These are phyloP conservation scores for Paraconiothyrium sp. DNA, from an alignment of 2,329 filamentous ascomycete genomes.

Conservation along the genomic window DNA sequence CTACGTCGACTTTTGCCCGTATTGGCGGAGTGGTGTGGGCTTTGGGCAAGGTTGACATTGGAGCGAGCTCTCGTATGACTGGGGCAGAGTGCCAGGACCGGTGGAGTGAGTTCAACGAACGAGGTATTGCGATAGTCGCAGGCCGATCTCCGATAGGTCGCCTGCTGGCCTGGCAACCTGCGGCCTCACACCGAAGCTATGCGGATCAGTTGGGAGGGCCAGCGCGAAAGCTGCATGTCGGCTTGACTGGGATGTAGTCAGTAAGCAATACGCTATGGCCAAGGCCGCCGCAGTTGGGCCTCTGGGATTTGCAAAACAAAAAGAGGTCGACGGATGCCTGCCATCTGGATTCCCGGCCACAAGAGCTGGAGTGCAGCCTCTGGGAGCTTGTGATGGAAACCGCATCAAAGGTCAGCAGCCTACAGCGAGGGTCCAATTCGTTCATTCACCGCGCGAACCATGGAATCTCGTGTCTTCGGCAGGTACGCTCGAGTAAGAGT, in stretches of 20 bases:
- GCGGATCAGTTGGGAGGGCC: slow-evolving; percentile 8
- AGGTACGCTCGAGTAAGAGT: neutral
- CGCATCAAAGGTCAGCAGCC: neutral
- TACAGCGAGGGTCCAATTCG: neutral
- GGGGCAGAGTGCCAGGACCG: slow-evolving; percentile 14
- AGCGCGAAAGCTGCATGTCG: slow-evolving; percentile 10
- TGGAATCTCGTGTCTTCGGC: neutral
- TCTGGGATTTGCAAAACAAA: slow-evolving; percentile 10
- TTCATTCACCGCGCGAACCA: neutral
- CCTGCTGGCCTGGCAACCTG: slow-evolving; percentile 4
- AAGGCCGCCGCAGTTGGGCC: neutral
- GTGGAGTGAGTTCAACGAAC: slow-evolving; percentile 3
- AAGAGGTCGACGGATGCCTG: slow-evolving; percentile 3
- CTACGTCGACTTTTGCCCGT: slow-evolving; percentile 25
- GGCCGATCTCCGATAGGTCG: slow-evolving; percentile 9
- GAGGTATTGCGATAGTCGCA: slow-evolving; percentile 8
- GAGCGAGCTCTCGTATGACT: slow-evolving; percentile 16
- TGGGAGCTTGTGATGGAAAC: neutral
- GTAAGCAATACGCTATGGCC: slow-evolving; percentile 5
- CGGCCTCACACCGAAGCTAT: slow-evolving; percentile 10
- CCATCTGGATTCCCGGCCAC: neutral
- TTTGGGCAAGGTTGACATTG: slow-evolving; percentile 12
- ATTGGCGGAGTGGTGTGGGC: slow-evolving; percentile 21
- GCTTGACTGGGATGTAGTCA: slow-evolving; percentile 7
- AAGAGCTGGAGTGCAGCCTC: neutral